phyloP scores from a whole-genome alignment of 495 filamentous ascomycete genomes.

The Penicillium canariense region DNA sequence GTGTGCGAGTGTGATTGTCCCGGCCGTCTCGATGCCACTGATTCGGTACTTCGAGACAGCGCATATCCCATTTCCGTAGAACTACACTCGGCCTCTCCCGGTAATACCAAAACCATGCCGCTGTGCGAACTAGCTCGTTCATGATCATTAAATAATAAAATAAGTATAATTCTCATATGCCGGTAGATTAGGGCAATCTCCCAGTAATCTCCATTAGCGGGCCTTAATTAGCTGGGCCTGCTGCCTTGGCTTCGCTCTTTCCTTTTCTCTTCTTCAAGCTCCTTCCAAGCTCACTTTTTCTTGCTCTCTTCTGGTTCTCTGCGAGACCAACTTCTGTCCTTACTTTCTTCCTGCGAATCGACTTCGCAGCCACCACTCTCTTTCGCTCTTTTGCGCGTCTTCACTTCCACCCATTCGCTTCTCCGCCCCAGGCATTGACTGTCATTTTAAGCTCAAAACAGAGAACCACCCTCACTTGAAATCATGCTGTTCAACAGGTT shows the following conservation, averaged over 20 bases:
- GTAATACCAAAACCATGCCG: neutral
- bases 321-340: conserved; percentile 38
- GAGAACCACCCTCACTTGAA: neutral
- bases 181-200: neutral
- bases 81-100: conserved; percentile 1
- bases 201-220: neutral
- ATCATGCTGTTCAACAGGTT: conserved; percentile 49
- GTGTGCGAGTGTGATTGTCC: no score
- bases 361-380: conserved; percentile 42
- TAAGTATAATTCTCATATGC: neutral
- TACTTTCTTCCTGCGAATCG: conserved; percentile 48
- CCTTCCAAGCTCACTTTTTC: conserved; percentile 24
- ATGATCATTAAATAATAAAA: neutral
- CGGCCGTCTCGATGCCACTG: no score
- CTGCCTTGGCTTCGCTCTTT: conserved; percentile 19
- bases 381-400: conserved; percentile 9
- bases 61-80: no score
- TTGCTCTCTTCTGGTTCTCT: conserved; percentile 25
- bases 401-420: neutral
- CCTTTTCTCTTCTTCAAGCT: conserved; percentile 18
- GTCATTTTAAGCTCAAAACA: conserved; percentile 9
- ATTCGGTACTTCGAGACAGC: neutral
- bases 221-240: conserved; percentile 17
- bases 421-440: conserved; percentile 28
- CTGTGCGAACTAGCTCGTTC: no score